Evolutionary conservation across 768 basidiomycete species (phyloP), one percentile per base, ranked within the genome.

Genomic region (Calocybe indica): DNA sequence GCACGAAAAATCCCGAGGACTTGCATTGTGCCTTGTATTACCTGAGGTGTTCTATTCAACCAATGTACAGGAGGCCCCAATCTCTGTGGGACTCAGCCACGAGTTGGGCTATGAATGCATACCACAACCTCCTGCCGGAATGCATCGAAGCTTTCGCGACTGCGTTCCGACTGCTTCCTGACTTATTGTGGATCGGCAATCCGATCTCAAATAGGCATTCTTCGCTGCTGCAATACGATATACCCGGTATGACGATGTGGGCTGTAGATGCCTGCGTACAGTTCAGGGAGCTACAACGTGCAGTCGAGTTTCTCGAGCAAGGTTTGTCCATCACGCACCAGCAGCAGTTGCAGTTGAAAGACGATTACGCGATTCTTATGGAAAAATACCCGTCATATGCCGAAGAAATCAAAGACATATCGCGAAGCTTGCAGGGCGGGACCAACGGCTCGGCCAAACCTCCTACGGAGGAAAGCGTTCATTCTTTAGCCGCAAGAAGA

Each of bases 41-140:
- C n/a, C 22, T 44, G 7, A 38, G 40, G 40, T 41, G 29, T 32
- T 48, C 30, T 33, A 48, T 40, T 32, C 31, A 50, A 44, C 45
- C 40, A 52, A 10, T 50, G 31, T 48, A 37, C 40, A 52, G 53
- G 50, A 46, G 29, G 31, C 40, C 40, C 13, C 40, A 40, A 40
- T 22, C 22, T 14, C 40, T 28, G 12, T 40, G 40, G 40, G 12
- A 40, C 12, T 28, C 40, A 14, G 40, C 40, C 40, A 28, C 7
- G 22, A 22, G 31, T 6, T 40, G 40, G 40, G 40, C 40, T 28
- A 28, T 8, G 10, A 40, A 40, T 40, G 40, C 40, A 7, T 40
- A 8, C 12, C 31, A 40, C 40, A 8, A 40, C 6, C 40, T 28
- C 9, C 31, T 40, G 3, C 40, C 40, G 8, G 12, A 40, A 13